phyloP scores from a whole-genome alignment of 2,329 filamentous ascomycete species.

The Emergomyces pasteurianus region DNA sequence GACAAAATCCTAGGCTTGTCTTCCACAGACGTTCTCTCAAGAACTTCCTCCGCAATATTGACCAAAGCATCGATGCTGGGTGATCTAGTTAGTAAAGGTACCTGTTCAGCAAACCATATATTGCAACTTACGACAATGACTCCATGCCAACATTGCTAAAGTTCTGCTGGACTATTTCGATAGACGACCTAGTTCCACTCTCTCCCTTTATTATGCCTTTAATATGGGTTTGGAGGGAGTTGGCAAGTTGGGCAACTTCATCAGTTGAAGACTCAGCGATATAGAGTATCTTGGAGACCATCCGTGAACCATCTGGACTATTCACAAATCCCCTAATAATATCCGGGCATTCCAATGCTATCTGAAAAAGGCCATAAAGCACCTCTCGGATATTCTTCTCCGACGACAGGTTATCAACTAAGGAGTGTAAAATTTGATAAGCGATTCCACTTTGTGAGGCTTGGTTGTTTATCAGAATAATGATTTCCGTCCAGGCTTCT shows the following conservation, averaged over 20 bases:
- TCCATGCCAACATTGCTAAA: conserved; percentile 34
- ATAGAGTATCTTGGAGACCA: conserved; percentile 42
- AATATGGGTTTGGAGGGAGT: conserved; percentile 22
- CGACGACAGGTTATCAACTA: conserved; percentile 32
- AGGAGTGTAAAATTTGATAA: conserved; percentile 24
- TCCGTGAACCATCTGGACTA: conserved; percentile 35
- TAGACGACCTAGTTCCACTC: conserved; percentile 34
- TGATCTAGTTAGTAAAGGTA: conserved; percentile 4
- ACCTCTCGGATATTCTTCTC: conserved; percentile 24
- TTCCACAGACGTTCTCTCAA: conserved; percentile 24
- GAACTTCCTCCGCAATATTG: conserved; percentile 39
- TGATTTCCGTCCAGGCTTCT: conserved; percentile 28
- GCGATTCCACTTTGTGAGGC: conserved; percentile 22
- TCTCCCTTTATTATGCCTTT: conserved; percentile 27
- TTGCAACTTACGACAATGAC: conserved; percentile 34
- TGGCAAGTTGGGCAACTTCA: conserved; percentile 34
- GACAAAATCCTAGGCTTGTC: conserved; percentile 18
- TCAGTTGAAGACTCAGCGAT: conserved; percentile 44
- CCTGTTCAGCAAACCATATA: background rate
- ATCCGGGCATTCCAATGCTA: conserved; percentile 29
- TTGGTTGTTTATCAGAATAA: conserved; percentile 27
- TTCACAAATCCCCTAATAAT: conserved; percentile 33
- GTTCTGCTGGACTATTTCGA: conserved; percentile 42
- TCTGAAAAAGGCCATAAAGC: conserved; percentile 35
- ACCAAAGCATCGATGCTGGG: conserved; percentile 45